Base-by-base conservation (phyloP, 768 basidiomycete genomes). In the Psilocybe azurescens region DNA sequence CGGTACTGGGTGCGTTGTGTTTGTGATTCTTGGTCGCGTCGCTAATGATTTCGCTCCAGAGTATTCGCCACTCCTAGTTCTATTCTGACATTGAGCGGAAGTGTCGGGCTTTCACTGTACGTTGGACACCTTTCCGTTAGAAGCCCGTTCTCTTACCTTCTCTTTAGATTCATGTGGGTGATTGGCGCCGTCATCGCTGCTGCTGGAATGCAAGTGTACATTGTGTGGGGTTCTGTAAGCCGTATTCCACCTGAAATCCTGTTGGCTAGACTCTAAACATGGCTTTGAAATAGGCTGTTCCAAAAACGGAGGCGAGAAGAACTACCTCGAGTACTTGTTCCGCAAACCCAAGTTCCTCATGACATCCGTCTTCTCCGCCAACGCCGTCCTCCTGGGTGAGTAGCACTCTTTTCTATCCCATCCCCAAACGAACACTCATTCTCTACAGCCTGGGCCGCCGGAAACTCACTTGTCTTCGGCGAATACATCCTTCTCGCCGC, bases 271-370 rank as follows among this genome's bases (percentile, higher is more conserved):
- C 48, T 57, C 32, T 49, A 48, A 63, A 39, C 18, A 36, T 3
- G 30, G 1, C 20, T 16, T 36, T 3, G 7, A 1, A 2, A 4
- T 44, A 79, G 86, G 87, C 81, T 11, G 70, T 90, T 1, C 89
- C 89, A 1, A 76, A 16, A 89, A 79, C 51, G 89, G 89, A 10
- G 89, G 86, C n/a, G 89, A 90, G 73, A 89, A 89, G 71, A 88
- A 84, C 49, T 91, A 90, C 65, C 75, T 90, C 53, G 87, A 89
- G 65, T 89, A 81, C 66, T 73, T 89, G 20, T 89, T 80, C 71
- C 76, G 80, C 49, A 79, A 76, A 39, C 89, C 89, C 11, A 81
- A 76, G 54, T 85, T 82, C 59, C 76, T 91, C 64, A 78, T 78
- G 11, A 85, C 86, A 18, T 87, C 83, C 54, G 66, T 85, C 46